These are phyloP conservation scores for Magnusiomyces tetraspermus DNA, from an alignment of 1,139 yeast genomes.

Conservation along the genomic window DNA sequence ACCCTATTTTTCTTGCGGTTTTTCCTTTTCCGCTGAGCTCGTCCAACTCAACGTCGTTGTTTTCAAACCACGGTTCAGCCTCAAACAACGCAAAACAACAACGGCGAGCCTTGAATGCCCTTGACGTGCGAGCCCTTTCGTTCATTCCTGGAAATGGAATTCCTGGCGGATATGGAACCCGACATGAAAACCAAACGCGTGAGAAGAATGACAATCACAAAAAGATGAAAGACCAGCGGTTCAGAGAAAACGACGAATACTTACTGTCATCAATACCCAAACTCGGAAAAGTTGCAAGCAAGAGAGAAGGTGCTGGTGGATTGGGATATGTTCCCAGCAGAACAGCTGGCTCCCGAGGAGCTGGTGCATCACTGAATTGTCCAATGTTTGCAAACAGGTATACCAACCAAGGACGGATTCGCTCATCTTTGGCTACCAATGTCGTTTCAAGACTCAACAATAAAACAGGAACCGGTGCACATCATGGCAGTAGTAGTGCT, in stretches of 20 bases:
- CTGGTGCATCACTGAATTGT: not conserved
- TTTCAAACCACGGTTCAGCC: not conserved
- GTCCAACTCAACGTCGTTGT: not conserved
- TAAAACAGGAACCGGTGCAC: not conserved
- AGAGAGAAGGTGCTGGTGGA: not conserved
- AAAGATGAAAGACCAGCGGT: not conserved
- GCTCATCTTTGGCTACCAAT: not conserved
- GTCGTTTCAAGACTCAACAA: not conserved
- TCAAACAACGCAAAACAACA: not conserved
- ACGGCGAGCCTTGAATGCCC: not conserved
- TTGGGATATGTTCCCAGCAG: not conserved
- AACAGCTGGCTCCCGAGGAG: not conserved
- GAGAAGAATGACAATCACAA: not conserved
- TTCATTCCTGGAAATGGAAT: not conserved
- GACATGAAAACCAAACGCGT: not conserved
- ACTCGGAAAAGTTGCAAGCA: not conserved
- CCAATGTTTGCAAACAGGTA: not conserved
- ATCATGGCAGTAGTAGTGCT: not conserved
- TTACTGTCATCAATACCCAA: not conserved
- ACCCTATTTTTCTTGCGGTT: slow-evolving; percentile 40
- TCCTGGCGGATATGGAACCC: not conserved
- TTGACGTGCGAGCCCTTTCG: not conserved
- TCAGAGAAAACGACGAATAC: not conserved
- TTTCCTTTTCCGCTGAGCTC: slow-evolving; percentile 44
- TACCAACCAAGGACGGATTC: not conserved